These are phyloP conservation scores for Chytriomyces sp. DNA, from an alignment of 192 early-diverging fungal species.

Conservation along the genomic window DNA sequence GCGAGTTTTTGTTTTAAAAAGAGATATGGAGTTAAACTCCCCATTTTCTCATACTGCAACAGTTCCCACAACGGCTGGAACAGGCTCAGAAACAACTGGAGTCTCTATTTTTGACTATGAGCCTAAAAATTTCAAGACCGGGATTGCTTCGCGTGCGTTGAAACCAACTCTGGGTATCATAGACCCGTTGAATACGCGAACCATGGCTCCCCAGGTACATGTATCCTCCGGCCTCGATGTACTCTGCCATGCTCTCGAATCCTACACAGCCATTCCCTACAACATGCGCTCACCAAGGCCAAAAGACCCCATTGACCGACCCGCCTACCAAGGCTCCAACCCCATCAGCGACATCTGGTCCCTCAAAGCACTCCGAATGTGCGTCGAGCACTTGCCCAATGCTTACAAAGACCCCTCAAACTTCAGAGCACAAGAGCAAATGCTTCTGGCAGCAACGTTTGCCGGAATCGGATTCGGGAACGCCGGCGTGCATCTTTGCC, in stretches of 20 bases:
- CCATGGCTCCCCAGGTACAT: conserved; percentile 85
- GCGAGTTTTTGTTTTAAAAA: neutral
- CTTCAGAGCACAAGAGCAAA: conserved; percentile 73
- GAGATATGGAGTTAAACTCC: conserved; percentile 15
- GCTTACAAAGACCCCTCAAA: conserved; percentile 48
- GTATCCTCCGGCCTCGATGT: conserved; percentile 88
- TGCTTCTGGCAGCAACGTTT: conserved; percentile 88
- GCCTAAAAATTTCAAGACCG: conserved; percentile 83
- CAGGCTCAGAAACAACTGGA: conserved; percentile 90
- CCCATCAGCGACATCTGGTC: conserved; percentile 94
- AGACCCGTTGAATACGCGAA: conserved; percentile 85
- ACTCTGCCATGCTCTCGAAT: conserved; percentile 86
- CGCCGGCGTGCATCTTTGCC: conserved; percentile 88
- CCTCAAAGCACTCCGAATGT: conserved; percentile 62
- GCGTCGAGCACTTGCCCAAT: neutral
- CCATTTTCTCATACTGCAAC: neutral
- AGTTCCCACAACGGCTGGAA: conserved; percentile 64
- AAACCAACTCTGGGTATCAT: conserved; percentile 86
- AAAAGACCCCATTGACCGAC: conserved; percentile 77
- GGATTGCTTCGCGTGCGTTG: conserved; percentile 82
- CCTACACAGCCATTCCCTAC: conserved; percentile 90
- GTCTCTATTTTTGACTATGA: conserved; percentile 92
- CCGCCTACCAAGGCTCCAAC: conserved; percentile 92
- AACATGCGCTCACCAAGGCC: conserved; percentile 77
- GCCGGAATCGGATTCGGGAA: conserved; percentile 90